phyloP scores from a whole-genome alignment of 495 filamentous ascomycete genomes.

The Aspergillus baeticus region DNA sequence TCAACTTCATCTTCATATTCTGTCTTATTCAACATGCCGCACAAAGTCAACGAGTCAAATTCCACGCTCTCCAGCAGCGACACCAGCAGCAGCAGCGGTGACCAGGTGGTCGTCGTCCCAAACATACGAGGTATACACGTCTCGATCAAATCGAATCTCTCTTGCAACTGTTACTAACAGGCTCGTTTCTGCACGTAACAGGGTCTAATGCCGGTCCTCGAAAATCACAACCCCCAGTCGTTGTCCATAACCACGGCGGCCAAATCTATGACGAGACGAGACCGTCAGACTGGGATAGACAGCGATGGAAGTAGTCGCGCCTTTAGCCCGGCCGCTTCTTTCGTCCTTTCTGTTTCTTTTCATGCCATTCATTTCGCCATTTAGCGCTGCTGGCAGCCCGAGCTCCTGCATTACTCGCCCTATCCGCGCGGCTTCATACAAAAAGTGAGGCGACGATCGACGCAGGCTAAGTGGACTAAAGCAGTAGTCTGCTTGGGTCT shows the following conservation, averaged over 20 bases:
- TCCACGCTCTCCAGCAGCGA: slow-evolving; percentile 41
- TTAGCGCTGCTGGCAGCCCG: slow-evolving; percentile 20
- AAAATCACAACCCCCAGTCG: slow-evolving; percentile 36
- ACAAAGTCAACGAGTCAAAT: slow-evolving; percentile 47
- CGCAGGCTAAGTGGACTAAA: slow-evolving; percentile 1
- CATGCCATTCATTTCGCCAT: not conserved
- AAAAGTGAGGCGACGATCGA: slow-evolving; percentile 26
- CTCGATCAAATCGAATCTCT: not conserved
- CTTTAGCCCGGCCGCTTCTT: not conserved
- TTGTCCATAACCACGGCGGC: slow-evolving; percentile 47
- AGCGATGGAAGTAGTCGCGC: slow-evolving; percentile 46
- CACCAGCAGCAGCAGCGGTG: slow-evolving; percentile 35
- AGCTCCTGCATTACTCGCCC: slow-evolving; percentile 13
- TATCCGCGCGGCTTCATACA: slow-evolving; percentile 34
- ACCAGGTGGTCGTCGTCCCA: slow-evolving; percentile 35
- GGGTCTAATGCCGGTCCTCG: slow-evolving; percentile 27
- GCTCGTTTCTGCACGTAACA: slow-evolving; percentile 15
- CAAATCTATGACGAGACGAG: slow-evolving; percentile 48
- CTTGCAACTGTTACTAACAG: slow-evolving; percentile 14
- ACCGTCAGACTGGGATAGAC: slow-evolving; percentile 49
- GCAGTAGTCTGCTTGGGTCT: slow-evolving; percentile 8
- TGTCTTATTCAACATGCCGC: slow-evolving; percentile 34
- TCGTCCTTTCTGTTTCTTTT: not conserved
- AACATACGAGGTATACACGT: slow-evolving; percentile 37
- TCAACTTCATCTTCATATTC: not conserved